These are phyloP conservation scores for Vickermania ingenoplastis DNA, from an alignment of 208 protist genomes.

Conservation along the genomic window DNA sequence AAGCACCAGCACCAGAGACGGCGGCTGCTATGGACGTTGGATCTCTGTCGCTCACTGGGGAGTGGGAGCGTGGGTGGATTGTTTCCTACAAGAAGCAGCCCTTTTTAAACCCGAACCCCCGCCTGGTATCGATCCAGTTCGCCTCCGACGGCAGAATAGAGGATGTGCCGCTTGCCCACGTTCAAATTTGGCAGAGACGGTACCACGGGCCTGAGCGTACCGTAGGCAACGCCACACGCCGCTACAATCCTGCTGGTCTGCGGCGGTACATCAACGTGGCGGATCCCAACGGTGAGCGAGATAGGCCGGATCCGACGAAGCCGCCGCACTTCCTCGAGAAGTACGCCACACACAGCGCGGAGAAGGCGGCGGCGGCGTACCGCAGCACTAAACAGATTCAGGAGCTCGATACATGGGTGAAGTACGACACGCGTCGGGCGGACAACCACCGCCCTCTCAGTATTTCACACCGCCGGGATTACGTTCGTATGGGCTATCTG, in stretches of 20 bases:
- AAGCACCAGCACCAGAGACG: no score
- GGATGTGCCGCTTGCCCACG: constrained; percentile 53
- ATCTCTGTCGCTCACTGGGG: constrained; percentile 18
- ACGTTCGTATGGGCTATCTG: constrained; percentile 79
- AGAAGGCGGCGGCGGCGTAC: constrained; percentile 18
- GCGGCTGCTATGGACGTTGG: constrained; percentile 3
- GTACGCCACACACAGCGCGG: constrained; percentile 42
- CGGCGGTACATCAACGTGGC: constrained; percentile 78
- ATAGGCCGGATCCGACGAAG: background rate
- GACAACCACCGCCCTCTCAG: constrained; percentile 83
- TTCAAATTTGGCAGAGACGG: constrained; percentile 79
- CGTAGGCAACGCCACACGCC: constrained; percentile 57
- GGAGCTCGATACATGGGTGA: constrained; percentile 77
- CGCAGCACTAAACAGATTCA: constrained; percentile 82
- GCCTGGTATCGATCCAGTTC: constrained; percentile 66
- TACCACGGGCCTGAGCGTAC: constrained; percentile 83
- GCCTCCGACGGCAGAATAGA: constrained; percentile 38
- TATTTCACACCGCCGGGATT: constrained; percentile 80
- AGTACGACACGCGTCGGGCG: constrained; percentile 48
- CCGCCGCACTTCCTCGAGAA: constrained; percentile 78
- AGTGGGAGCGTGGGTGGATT: constrained; percentile 61
- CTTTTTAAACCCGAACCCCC: constrained; percentile 82
- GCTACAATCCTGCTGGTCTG: constrained; percentile 43
- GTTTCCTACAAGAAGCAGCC: constrained; percentile 59
- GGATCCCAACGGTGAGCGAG: constrained; percentile 33